These are phyloP conservation scores for Calonectria fujianensis DNA, from an alignment of 2,329 filamentous ascomycete species.

Conservation along the genomic window DNA sequence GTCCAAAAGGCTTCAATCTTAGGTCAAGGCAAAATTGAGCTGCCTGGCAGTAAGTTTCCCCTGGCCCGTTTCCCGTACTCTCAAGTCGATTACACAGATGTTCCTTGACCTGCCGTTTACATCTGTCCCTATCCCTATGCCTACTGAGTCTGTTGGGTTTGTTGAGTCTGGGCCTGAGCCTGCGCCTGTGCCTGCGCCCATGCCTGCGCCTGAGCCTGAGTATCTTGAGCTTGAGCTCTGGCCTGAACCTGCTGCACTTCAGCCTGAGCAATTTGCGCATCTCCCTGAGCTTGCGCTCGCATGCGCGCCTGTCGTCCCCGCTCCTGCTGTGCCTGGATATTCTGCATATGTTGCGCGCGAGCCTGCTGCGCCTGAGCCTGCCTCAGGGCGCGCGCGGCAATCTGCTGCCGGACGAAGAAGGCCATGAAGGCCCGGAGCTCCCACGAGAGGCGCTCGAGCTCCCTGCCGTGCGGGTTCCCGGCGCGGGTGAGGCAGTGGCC, in stretches of 20 bases:
- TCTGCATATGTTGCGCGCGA: not conserved
- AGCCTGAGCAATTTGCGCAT: not conserved
- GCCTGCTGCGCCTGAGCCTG: not conserved
- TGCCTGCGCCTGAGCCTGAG: not conserved
- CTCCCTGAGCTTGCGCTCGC: not conserved
- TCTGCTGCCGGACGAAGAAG: not conserved
- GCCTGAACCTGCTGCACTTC: not conserved
- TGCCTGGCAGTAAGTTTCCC: not conserved
- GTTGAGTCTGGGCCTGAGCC: not conserved
- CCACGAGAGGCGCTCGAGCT: slow-evolving; percentile 25
- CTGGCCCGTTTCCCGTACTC: not conserved
- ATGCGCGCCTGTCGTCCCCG: not conserved
- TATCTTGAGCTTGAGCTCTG: not conserved
- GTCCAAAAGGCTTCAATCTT: not conserved
- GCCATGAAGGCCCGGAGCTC: slow-evolving; percentile 17
- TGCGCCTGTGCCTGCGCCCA: not conserved
- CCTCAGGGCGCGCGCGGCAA: not conserved
- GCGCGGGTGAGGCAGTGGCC: slow-evolving; percentile 16
- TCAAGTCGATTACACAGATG: not conserved
- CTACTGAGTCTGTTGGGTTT: not conserved
- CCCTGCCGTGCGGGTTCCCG: slow-evolving; percentile 3
- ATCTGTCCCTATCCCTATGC: not conserved
- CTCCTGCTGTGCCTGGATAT: not conserved
- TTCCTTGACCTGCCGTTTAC: not conserved
- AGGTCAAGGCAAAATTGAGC: not conserved